Conservation (phyloP, 1,139 yeast species). For the Martiniozyma asiatica region DNA sequence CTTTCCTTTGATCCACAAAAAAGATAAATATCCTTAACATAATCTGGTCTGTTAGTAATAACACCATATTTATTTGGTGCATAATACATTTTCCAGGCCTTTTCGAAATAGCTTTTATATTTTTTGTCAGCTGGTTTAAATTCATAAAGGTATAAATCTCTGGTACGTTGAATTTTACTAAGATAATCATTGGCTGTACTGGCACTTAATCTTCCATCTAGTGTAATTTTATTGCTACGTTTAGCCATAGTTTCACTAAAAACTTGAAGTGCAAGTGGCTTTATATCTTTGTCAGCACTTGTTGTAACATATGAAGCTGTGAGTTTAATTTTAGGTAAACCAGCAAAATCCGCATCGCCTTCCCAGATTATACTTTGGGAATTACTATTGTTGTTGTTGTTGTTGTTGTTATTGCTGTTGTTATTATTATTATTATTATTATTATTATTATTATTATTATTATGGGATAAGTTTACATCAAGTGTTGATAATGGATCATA, state of each 20-base stretch:
- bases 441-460: conserved; percentile 4
- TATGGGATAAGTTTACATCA: too few relatives aligned
- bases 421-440: conserved; percentile 7
- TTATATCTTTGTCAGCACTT: conserved; percentile 21
- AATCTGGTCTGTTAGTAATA: conserved; percentile 33
- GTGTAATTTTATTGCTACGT: conserved; percentile 23
- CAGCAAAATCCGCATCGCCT: conserved; percentile 13
- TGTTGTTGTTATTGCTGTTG: conserved; percentile 11
- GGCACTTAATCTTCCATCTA: conserved; percentile 55
- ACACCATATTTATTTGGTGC: conserved; percentile 33
- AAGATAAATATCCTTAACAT: conserved; percentile 58
- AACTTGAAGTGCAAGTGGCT: conserved; percentile 16
- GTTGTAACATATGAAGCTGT: conserved; percentile 33
- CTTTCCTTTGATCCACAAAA: conserved; percentile 29
- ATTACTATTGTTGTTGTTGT: conserved; percentile 1
- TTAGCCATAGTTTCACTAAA: conserved; percentile 23
- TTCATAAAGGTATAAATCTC: conserved; percentile 41
- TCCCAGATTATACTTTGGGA: too few relatives aligned
- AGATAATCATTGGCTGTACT: conserved; percentile 47
- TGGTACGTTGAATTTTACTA: conserved; percentile 31
- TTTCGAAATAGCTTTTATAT: conserved; percentile 27
- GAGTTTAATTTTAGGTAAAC: conserved; percentile 9
- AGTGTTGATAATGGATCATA: too few relatives aligned
- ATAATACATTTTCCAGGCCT: conserved; percentile 35
- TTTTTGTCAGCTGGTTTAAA: conserved; percentile 21